phyloP scores from a whole-genome alignment of 2,329 filamentous ascomycete species.

The Claviceps sp. region DNA sequence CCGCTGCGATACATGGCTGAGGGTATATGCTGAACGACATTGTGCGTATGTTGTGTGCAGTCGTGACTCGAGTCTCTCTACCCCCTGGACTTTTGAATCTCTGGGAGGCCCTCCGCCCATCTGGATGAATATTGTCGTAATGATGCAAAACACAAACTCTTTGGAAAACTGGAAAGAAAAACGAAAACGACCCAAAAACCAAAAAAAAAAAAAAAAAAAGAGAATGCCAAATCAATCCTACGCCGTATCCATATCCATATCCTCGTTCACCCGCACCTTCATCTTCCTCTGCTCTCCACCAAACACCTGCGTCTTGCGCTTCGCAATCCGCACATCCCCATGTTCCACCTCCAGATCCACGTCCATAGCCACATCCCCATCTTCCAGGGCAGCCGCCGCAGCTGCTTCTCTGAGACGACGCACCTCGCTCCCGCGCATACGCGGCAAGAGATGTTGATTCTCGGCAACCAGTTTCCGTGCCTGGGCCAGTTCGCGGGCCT shows the following conservation, averaged over 20 bases:
- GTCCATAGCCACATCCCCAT: slow-evolving; percentile 34
- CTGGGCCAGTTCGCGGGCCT: slow-evolving; percentile 62
- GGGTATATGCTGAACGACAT: too few species aligned
- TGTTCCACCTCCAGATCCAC: slow-evolving; percentile 20
- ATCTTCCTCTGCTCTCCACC: slow-evolving; percentile 28
- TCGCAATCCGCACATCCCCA: slow-evolving; percentile 9
- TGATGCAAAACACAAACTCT: too few species aligned
- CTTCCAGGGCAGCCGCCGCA: slow-evolving; percentile 28
- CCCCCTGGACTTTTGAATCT: too few species aligned
- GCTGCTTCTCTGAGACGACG: slow-evolving; percentile 42
- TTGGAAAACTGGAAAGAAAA: background rate
- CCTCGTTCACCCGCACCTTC: slow-evolving; percentile 22
- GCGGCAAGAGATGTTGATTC: slow-evolving; percentile 83
- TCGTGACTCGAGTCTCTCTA: too few species aligned
- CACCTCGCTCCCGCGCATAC: slow-evolving; percentile 51
- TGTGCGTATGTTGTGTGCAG: too few species aligned
- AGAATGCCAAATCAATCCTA: background rate
- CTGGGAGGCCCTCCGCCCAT: too few species aligned
- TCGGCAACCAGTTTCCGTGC: slow-evolving; percentile 82
- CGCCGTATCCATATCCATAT: slow-evolving; percentile 23
- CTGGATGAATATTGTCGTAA: too few species aligned
- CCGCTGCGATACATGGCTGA: too few species aligned
- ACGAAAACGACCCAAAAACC: background rate
- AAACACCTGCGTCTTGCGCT: slow-evolving; percentile 25
- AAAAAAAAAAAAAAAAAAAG: background rate